phyloP scores from a whole-genome alignment of 2,329 filamentous ascomycete genomes.

The Diaporthe helianthi region DNA sequence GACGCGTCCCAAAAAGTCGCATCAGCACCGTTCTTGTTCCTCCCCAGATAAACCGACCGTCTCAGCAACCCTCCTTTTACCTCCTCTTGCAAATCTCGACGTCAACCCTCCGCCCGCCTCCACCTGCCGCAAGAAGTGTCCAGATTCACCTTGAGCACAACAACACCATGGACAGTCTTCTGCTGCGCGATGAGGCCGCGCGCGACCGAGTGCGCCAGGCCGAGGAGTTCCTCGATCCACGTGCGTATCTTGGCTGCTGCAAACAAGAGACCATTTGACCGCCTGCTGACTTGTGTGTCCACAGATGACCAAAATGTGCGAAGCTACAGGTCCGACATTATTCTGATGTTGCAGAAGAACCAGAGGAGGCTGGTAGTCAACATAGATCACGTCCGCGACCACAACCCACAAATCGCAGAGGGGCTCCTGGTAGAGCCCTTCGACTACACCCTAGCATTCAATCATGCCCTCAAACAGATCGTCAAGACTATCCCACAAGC shows the following conservation, averaged over 20 bases:
- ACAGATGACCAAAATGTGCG: constrained; percentile 61
- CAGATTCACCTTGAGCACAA: constrained; percentile 16
- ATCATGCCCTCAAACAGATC: constrained; percentile 87
- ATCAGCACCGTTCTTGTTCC: constrained; percentile 3
- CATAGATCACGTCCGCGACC: constrained; percentile 89
- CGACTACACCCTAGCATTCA: constrained; percentile 87
- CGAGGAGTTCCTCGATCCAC: constrained; percentile 92
- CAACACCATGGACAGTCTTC: constrained; percentile 71
- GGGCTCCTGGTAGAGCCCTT: constrained; percentile 85
- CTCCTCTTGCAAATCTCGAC: neutral
- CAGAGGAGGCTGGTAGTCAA: constrained; percentile 73
- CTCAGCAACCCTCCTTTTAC: neutral
- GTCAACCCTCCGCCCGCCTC: neutral
- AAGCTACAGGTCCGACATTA: constrained; percentile 90
- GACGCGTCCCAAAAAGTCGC: constrained; percentile 28
- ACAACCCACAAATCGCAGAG: constrained; percentile 81
- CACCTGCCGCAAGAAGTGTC: neutral
- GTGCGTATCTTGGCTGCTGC: constrained; percentile 57
- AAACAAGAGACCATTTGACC: neutral
- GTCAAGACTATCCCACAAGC: constrained; percentile 80
- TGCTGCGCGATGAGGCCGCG: constrained; percentile 84
- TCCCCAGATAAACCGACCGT: constrained; percentile 1
- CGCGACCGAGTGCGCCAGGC: constrained; percentile 84
- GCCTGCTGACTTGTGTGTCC: constrained; percentile 2
- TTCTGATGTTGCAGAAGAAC: constrained; percentile 75